Base-by-base conservation (phyloP, 306 rosid genomes). In the Biancaea sappan region DNA sequence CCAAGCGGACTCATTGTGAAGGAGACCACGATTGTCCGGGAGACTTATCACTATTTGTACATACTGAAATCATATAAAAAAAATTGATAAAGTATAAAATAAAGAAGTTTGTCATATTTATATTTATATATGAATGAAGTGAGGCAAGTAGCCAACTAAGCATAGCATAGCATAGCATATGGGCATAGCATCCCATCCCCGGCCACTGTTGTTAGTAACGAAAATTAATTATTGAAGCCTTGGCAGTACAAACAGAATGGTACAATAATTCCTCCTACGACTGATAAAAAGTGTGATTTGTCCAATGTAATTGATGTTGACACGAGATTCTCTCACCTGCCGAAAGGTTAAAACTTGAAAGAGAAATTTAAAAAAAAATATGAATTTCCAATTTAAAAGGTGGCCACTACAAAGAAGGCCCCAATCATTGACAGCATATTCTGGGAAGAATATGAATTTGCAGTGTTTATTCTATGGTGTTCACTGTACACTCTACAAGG, bases 261-360 rank as follows among this genome's bases (percentile, higher is more conserved):
- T 40, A 40, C 3, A 44, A 68, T 29, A 48, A 62, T 63, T 60
- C 53, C 40, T 52, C 48, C 29, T n/a, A 37, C 38, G 47, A 53
- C 53, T 29, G 78, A 48, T 53, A 61, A 58, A 18, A 54, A 62
- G 51, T 74, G 79, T 79, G 84, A 83, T 75, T 79, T 79, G 65
- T 52, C 51, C 86, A 59, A 79, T 58, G 84, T 43, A 24, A 61
- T 44, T 83, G 84, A 79, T 50, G 21, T 54, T 74, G 72, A 71
- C 79, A 58, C 47, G 66, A 10, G 25, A 14, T 79, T 63, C 31
- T 63, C 31, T 62, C 18, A 19, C 31, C 31, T 62, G 75, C 83
- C 71, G 79, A 72, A 79, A 35, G 53, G 14, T 57, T 2, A 62
- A 62, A 9, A 62, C 29, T n/a, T n/a, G n/a, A n/a, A n/a, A n/a